Percentiles rank a stretch among this genome's conserved stretches.
Evolutionary conservation across 331 rosid species (phyloP).

Genomic region (Cydonia oblonga): DNA sequence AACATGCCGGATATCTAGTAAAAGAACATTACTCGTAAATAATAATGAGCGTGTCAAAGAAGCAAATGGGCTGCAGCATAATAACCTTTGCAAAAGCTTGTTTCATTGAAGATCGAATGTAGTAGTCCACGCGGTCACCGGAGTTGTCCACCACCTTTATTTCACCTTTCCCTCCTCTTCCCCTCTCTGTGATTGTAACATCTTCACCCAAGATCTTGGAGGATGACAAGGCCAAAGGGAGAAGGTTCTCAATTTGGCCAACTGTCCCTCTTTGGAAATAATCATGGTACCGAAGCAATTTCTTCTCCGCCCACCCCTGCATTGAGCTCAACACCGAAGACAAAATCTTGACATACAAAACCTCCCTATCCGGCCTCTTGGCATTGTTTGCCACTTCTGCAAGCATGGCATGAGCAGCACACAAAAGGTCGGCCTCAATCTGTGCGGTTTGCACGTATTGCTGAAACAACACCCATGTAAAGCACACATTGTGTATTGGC

Average conservation of each 20-base stretch:
- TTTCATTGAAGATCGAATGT: conserved; percentile 55
- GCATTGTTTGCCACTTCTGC: conserved; percentile 68
- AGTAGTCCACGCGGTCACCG: conserved; percentile 48
- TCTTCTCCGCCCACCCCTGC: conserved; percentile 71
- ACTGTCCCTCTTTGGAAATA: conserved; percentile 51
- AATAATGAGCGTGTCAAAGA: background rate
- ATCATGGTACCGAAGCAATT: conserved; percentile 62
- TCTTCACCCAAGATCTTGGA: conserved; percentile 73
- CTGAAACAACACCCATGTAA: conserved; percentile 78
- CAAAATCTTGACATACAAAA: conserved; percentile 41
- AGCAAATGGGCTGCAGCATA: background rate
- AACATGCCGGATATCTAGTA: background rate
- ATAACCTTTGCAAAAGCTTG: conserved; percentile 61
- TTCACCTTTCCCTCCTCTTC: conserved; percentile 35
- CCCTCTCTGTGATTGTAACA: conserved; percentile 36
- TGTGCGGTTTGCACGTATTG: conserved; percentile 63
- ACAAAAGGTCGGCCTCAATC: conserved; percentile 63
- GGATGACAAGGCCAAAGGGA: conserved; percentile 63
- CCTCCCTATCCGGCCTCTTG: conserved; percentile 52
- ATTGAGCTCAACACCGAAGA: conserved; percentile 53
- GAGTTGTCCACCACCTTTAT: conserved; percentile 47
- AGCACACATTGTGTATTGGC: conserved; percentile 62
- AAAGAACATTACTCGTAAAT: background rate
- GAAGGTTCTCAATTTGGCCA: conserved; percentile 63
- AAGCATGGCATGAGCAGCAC: conserved; percentile 67